Evolutionary conservation across 768 basidiomycete genomes (phyloP).

Genomic region (Leccinum disarticulatum): DNA sequence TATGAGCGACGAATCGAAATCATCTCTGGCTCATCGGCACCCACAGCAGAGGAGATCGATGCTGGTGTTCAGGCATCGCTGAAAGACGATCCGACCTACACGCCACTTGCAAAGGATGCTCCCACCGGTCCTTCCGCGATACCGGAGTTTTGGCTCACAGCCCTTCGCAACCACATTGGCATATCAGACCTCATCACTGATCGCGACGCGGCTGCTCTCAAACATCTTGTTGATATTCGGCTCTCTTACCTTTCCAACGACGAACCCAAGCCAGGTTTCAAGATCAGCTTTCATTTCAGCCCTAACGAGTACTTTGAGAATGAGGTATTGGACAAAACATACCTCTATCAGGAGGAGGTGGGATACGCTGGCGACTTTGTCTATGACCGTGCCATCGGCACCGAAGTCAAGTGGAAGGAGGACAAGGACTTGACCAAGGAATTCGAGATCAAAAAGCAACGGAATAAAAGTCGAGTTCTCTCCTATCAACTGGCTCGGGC

Average conservation of each 20-base stretch:
- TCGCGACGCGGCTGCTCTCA: slow-evolving; percentile 84
- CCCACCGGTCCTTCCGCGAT: slow-evolving; percentile 49
- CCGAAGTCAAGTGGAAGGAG: slow-evolving; percentile 95
- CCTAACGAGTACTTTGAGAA: slow-evolving; percentile 90
- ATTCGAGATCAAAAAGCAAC: slow-evolving; percentile 98
- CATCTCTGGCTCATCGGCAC: slow-evolving; percentile 71
- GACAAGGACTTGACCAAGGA: slow-evolving; percentile 97
- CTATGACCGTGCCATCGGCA: slow-evolving; percentile 91
- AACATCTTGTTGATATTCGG: slow-evolving; percentile 75
- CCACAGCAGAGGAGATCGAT: slow-evolving; percentile 79
- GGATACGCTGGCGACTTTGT: slow-evolving; percentile 97
- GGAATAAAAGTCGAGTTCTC: slow-evolving; percentile 84
- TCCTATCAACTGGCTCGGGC: neutral
- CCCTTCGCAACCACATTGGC: slow-evolving; percentile 86
- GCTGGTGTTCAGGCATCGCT: slow-evolving; percentile 70
- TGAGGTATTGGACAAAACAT: slow-evolving; percentile 84
- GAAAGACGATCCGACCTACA: slow-evolving; percentile 76
- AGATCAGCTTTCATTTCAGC: slow-evolving; percentile 78
- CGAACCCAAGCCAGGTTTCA: slow-evolving; percentile 86
- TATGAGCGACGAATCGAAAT: slow-evolving; percentile 86
- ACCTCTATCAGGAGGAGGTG: slow-evolving; percentile 88
- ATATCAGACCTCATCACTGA: slow-evolving; percentile 90
- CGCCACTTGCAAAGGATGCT: slow-evolving; percentile 54
- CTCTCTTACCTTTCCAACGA: slow-evolving; percentile 71
- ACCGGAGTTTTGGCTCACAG: slow-evolving; percentile 98